Base-by-base conservation (phyloP, 331 rosid genomes). In the Pyrus hybrid region DNA sequence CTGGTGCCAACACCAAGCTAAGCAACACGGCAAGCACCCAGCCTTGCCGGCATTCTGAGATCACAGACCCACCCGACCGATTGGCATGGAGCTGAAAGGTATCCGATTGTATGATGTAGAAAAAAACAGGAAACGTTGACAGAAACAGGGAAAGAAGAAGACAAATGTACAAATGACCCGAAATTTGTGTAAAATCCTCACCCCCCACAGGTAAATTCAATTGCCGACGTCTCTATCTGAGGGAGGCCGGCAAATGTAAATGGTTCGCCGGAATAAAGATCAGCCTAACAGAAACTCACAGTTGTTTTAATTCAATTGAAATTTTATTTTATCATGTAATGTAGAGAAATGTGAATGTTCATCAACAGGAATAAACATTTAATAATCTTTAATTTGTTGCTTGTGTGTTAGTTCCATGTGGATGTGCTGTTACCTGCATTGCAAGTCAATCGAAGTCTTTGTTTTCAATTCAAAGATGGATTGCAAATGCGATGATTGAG, bases 1-100 rank as follows among this genome's bases (percentile, higher is more conserved):
- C 77, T 94, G 97, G 98, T 83, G 88, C 49, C 91, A 83, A 74
- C 88, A 90, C 80, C 98, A 91, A 74, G 82, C 89, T 45, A 90
- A 84, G 80, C 97, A 88, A 63, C 87, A 84, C 18, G 84, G 82
- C 71, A 93, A 90, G 88, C 86, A 79, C 63, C 63, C 94, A 81
- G 77, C 47, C 47, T 41, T 41, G 70, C 67, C 67, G n/a, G n/a
- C n/a, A n/a, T n/a, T n/a, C n/a, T n/a, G n/a, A n/a, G n/a, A n/a
- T n/a, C n/a, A n/a, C n/a, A n/a, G n/a, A n/a, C n/a, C n/a, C n/a
- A n/a, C n/a, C n/a, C n/a, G n/a, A n/a, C n/a, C n/a, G n/a, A n/a
- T n/a, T n/a, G n/a, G n/a, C n/a, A n/a, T n/a, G n/a, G n/a, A n/a
- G n/a, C n/a, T n/a, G n/a, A n/a, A n/a, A n/a, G n/a, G n/a, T n/a